Evolutionary conservation across 352 stramenopile genomes (phyloP).

Genomic region (Phytophthora capsici): DNA sequence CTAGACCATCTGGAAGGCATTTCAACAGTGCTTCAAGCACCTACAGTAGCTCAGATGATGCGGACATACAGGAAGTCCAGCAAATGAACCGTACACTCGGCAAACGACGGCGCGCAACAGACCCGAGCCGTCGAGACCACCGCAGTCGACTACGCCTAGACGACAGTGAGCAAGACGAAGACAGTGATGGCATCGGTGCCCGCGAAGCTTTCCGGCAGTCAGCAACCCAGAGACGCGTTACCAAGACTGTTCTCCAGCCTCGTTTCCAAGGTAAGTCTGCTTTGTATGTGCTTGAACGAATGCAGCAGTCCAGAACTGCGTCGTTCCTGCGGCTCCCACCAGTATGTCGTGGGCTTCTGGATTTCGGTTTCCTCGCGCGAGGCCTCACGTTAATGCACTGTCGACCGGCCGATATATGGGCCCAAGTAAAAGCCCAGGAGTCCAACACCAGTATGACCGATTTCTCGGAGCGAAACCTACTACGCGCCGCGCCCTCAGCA

Average conservation of each 20-base stretch:
- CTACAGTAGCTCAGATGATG: no score
- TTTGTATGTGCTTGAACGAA: neutral
- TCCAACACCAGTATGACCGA: neutral
- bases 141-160: no score
- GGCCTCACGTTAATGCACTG: conserved; percentile 4
- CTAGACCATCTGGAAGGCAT: no score
- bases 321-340: neutral
- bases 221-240: neutral
- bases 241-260: neutral
- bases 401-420: neutral
- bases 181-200: neutral
- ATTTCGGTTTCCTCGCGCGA: neutral
- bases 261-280: neutral
- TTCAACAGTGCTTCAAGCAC: no score
- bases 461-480: conserved; percentile 1
- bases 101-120: no score
- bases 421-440: neutral
- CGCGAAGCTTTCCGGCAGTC: conserved; percentile 2
- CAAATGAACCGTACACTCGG: no score
- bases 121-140: no score
- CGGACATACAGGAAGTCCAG: no score
- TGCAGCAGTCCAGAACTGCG: conserved; percentile 1
- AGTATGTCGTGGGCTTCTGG: neutral
- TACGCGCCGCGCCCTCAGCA: neutral
- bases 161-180: neutral